Base-by-base conservation (phyloP, 352 stramenopile species). In the Globisporangium mamillatum region DNA sequence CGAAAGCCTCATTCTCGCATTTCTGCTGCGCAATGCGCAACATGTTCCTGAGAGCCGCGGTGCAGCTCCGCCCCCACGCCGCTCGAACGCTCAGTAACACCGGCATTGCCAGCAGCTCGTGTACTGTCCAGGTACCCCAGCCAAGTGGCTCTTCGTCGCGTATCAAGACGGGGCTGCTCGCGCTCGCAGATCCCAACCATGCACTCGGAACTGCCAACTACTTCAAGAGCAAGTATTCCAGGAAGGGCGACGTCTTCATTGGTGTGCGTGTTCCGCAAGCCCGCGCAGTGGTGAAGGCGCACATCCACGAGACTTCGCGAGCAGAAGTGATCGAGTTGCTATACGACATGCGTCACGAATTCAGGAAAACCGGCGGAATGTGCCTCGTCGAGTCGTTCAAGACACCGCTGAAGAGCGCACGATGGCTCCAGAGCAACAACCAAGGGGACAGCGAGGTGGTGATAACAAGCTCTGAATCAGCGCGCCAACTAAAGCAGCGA, bases 161-260 rank as follows among this genome's bases (percentile, higher is more conserved):
- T 4, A 67, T 67, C 50, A 44, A 59, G 22, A 67, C 27, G 3
- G 63, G 36, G 44, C 44, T 70, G 38, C 44, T 65, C 18, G 55
- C 57, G 41, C 44, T 70, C 56, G 64, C 64, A 2, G 64, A 70
- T n/a, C 1, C 64, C 9, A 22, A 53, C 1, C 53, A 60, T 22
- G 64, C 27, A 25, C 22, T 41, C 7, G 64, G 56, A 1, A 44
- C 34, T 2, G 36, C 55, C 25, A 48, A 56, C 3, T 75, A 63
- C 41, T 73, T 75, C 55, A 71, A 71, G 36, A 32, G 22, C 32
- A 32, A 46, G 4, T 75, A 73, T 50, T 75, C 38, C 14, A 52
- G 44, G 9, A 22, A 24, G 6, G 24, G 34, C 22, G 69, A 75
- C 6, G 18, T 73, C 12, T 73, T 75, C 55, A 34, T 75, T 4